These are phyloP conservation scores for Cercospora sesami DNA, from an alignment of 2,329 filamentous ascomycete genomes.

Conservation along the genomic window DNA sequence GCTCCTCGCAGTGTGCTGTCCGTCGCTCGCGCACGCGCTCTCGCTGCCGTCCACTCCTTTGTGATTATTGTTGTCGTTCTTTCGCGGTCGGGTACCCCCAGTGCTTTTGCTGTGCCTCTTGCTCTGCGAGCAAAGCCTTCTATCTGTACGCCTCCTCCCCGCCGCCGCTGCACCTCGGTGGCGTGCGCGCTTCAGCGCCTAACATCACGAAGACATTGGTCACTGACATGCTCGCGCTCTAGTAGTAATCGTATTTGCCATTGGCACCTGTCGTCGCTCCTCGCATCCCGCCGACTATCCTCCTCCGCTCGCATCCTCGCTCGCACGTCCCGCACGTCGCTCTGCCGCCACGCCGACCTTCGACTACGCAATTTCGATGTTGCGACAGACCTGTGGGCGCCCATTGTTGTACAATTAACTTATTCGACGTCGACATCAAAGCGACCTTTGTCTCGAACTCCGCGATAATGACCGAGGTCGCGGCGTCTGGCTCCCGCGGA, in stretches of 20 bases:
- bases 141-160: conserved; percentile 23
- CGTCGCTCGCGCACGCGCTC: conserved; percentile 13
- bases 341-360: not conserved
- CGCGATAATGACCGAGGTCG: conserved; percentile 34
- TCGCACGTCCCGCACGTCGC: not conserved
- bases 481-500: conserved; percentile 30
- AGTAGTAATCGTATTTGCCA: conserved; percentile 17
- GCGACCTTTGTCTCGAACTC: conserved; percentile 6
- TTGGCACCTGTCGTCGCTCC: conserved; percentile 1
- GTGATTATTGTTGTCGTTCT: conserved; percentile 19
- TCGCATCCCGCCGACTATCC: not conserved
- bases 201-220: not conserved
- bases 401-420: conserved; percentile 13
- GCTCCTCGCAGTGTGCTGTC: conserved; percentile 11
- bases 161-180: conserved; percentile 3
- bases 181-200: not conserved
- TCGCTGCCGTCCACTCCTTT: conserved; percentile 30
- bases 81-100: conserved; percentile 20
- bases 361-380: conserved; percentile 6
- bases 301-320: not conserved
- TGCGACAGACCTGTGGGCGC: not conserved
- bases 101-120: conserved; percentile 26
- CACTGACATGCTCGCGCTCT: conserved; percentile 8
- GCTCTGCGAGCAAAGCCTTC: conserved; percentile 27
- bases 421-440: conserved; percentile 5